Base-by-base conservation (phyloP, 2,329 filamentous ascomycete genomes). In the Davidsoniella neocaledoniae region DNA sequence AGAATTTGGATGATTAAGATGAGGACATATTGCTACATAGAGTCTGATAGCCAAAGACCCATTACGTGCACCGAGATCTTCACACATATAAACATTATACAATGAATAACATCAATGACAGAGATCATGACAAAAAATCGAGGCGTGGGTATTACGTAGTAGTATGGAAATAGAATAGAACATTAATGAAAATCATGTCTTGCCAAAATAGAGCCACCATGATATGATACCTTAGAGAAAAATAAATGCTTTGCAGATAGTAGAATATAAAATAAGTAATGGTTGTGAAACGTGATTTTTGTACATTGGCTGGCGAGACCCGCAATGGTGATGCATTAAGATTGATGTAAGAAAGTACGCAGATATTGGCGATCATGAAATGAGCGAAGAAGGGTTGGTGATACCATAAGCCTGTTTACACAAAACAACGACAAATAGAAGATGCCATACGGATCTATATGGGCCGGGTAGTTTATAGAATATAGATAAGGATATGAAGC, bases 271-370 rank as follows among this genome's bases (percentile, higher is more conserved):
- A 21, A 21, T 21, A 21, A 21, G 1, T 1, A 12, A 37, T 21
- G 26, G 26, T 19, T 36, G 43, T 37, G 29, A 46, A 46, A 46
- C 44, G 44, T 36, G 33, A 46, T 36, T 46, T 46, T 46, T 46
- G 44, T 37, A 36, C 38, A 29, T 46, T 17, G 39, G 44, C 29
- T 38, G 44, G 29, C 16, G 23, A 29, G 21, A 46, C 19, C 38
- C 5, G 44, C 44, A 48, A 36, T 23, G 21, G 19, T 25, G 37
- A 48, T 42, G 21, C 36, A 40, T 48, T 48, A 48, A 33, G 29
- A 46, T 23, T 29, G 23, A 21, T 37, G 44, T 37, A 39, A 46
- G 8, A 39, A 38, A 46, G 36, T 39, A 46, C 7, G 46, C 39
- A 21, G 16, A 42, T 12, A 19, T 36, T 12, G 19, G 26, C 26